phyloP scores from a whole-genome alignment of 257 asterid species.

The Lavandula angustifolia region DNA sequence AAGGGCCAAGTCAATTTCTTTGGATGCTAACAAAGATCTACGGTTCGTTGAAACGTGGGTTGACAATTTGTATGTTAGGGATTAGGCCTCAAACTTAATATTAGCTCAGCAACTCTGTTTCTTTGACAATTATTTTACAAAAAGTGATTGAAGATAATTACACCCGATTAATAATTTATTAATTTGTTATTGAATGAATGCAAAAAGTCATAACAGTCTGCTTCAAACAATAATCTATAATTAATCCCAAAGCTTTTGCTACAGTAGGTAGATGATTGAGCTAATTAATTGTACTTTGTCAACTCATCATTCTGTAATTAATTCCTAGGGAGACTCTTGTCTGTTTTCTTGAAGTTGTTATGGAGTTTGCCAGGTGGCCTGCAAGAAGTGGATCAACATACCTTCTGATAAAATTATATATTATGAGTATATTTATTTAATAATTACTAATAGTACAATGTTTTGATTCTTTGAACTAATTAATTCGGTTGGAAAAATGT shows the following conservation, averaged over 20 bases:
- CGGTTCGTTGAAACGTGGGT: conserved; percentile 57
- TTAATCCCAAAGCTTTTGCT: not conserved
- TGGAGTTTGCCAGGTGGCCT: conserved; percentile 30
- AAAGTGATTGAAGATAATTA: conserved; percentile 50
- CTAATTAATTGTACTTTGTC: conserved; percentile 45
- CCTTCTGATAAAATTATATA: not conserved
- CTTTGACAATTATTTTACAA: conserved; percentile 35
- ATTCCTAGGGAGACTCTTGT: conserved; percentile 24
- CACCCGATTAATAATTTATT: conserved; percentile 24
- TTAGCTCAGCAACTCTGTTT: conserved; percentile 43
- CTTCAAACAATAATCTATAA: conserved; percentile 32
- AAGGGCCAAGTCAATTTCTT: conserved; percentile 51
- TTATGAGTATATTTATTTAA: conserved; percentile 2
- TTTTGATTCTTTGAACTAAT: conserved; percentile 9
- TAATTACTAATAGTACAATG: not conserved
- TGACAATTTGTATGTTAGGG: conserved; percentile 49
- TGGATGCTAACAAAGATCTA: conserved; percentile 46
- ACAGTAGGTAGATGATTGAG: conserved; percentile 36
- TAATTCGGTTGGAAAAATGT: not conserved
- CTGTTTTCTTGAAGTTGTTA: conserved; percentile 18
- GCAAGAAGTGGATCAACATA: not conserved
- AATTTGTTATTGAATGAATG: conserved; percentile 23
- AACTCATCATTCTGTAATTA: conserved; percentile 39
- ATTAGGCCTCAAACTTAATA: conserved; percentile 38
- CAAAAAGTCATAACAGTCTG: conserved; percentile 47